Conservation (phyloP, 2,329 filamentous ascomycete species). For the Parasarocladium wereldwijsianum region DNA sequence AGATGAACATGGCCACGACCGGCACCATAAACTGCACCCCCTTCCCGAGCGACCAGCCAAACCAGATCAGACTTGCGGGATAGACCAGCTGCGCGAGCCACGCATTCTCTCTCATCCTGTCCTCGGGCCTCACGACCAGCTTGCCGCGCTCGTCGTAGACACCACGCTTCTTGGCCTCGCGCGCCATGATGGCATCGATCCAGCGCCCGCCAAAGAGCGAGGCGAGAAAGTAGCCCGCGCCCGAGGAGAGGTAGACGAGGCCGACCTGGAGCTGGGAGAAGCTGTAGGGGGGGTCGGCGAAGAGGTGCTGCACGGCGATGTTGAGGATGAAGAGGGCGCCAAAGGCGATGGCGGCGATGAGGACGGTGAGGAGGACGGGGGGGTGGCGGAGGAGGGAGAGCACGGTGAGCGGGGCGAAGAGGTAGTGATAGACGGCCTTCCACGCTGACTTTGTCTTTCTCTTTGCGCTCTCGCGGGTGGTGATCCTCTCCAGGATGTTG, state of each 20-base stretch:
- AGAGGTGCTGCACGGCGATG: slow-evolving; percentile 59
- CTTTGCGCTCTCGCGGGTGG: slow-evolving; percentile 47
- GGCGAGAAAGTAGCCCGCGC: slow-evolving; percentile 55
- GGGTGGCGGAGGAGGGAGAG: slow-evolving; percentile 60
- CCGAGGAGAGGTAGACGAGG: slow-evolving; percentile 62
- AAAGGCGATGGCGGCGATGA: slow-evolving; percentile 62
- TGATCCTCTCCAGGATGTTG: slow-evolving; percentile 27
- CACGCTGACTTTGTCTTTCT: slow-evolving; percentile 37
- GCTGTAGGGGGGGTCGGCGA: slow-evolving; percentile 50
- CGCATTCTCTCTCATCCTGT: slow-evolving; percentile 70
- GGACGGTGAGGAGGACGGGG: slow-evolving; percentile 58
- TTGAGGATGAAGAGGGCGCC: slow-evolving; percentile 64
- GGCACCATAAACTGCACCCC: slow-evolving; percentile 51
- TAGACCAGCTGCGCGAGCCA: slow-evolving; percentile 61
- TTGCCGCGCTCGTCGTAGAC: slow-evolving; percentile 53
- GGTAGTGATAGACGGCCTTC: slow-evolving; percentile 36
- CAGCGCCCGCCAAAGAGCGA: slow-evolving; percentile 59
- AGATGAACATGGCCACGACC: slow-evolving; percentile 54
- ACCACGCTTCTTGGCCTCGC: slow-evolving; percentile 55
- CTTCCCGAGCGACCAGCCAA: slow-evolving; percentile 58
- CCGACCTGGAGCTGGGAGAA: slow-evolving; percentile 57
- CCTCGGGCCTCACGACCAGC: slow-evolving; percentile 58
- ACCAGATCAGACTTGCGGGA: slow-evolving; percentile 56
- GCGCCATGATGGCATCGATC: slow-evolving; percentile 70
- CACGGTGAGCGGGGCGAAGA: slow-evolving; percentile 60